Evolutionary conservation across 164 flowering plant species (phyloP).

Genomic region (Liriodendron chinense): DNA sequence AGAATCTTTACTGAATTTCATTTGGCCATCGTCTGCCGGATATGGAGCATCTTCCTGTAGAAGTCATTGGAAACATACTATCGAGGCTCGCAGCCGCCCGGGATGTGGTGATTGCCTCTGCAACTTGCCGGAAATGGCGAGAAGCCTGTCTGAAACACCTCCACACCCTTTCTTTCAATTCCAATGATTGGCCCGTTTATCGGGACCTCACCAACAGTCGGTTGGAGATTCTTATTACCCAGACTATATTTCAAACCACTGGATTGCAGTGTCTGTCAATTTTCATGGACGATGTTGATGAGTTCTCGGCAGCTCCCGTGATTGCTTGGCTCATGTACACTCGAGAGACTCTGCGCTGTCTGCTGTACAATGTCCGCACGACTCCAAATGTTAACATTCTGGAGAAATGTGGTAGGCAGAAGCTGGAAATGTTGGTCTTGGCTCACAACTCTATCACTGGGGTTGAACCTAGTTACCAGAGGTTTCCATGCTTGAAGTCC

Average conservation of each 20-base stretch:
- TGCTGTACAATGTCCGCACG: constrained; percentile 72
- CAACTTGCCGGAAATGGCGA: constrained; percentile 83
- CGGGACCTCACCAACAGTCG: constrained; percentile 54
- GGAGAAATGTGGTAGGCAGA: constrained; percentile 78
- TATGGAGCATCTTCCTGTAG: constrained; percentile 90
- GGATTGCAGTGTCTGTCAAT: constrained; percentile 62
- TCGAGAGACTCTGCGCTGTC: constrained; percentile 58
- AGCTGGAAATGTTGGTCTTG: constrained; percentile 59
- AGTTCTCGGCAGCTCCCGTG: constrained; percentile 84
- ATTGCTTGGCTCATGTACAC: constrained; percentile 98
- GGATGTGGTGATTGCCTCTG: constrained; percentile 82
- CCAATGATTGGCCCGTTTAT: constrained; percentile 71
- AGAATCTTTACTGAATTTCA: not conserved
- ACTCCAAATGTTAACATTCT: constrained; percentile 69
- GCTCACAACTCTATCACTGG: constrained; percentile 72
- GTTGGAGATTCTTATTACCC: constrained; percentile 73
- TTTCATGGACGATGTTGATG: constrained; percentile 76
- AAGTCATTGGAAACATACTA: constrained; percentile 84
- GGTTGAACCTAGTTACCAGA: constrained; percentile 83
- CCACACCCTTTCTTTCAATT: constrained; percentile 64
- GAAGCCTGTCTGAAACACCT: constrained; percentile 80
- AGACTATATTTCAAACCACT: constrained; percentile 77
- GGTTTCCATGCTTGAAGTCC: constrained; percentile 65
- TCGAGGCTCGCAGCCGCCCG: constrained; percentile 83
- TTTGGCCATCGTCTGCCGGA: not conserved